A percentile compares a stretch with the other conserved stretches of the same genome.
These are phyloP conservation scores for Citropsis articulata DNA, from an alignment of 345 rosid genomes.

Conservation along the genomic window DNA sequence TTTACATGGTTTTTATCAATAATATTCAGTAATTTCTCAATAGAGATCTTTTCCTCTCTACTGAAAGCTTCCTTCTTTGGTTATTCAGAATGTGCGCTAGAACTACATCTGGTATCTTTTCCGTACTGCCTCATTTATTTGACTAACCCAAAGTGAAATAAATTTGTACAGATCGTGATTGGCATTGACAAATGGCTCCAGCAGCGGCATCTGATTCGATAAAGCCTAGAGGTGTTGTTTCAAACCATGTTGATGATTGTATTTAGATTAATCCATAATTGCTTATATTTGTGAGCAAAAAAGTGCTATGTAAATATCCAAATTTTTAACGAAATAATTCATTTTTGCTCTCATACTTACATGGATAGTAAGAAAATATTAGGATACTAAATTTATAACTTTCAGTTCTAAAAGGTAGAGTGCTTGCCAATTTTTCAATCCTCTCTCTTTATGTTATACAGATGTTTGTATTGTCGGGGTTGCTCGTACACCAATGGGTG, in stretches of 20 bases:
- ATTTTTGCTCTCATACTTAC: not conserved
- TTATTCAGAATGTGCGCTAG: too few relatives aligned
- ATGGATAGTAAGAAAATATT: not conserved
- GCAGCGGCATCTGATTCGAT: slow-evolving; percentile 49
- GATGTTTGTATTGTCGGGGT: slow-evolving; percentile 99
- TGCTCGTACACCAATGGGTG: slow-evolving; percentile 98
- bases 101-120: too few relatives aligned
- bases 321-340: not conserved
- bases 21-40: too few relatives aligned
- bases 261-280: not conserved
- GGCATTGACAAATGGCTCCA: slow-evolving; percentile 50
- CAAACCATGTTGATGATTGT: slow-evolving; percentile 9
- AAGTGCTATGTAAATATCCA: not conserved
- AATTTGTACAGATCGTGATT: slow-evolving; percentile 27
- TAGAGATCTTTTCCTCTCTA: too few relatives aligned
- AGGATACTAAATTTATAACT: not conserved
- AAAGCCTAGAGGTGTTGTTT: slow-evolving; percentile 67
- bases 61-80: too few relatives aligned
- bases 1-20: too few relatives aligned
- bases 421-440: slow-evolving; percentile 3
- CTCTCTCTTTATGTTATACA: slow-evolving; percentile 23
- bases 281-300: not conserved
- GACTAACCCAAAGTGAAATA: not conserved
- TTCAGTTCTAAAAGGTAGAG: not conserved
- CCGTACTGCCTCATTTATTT: too few relatives aligned